Conservation (phyloP, 208 protist genomes). For the Crithidia mellificae region DNA sequence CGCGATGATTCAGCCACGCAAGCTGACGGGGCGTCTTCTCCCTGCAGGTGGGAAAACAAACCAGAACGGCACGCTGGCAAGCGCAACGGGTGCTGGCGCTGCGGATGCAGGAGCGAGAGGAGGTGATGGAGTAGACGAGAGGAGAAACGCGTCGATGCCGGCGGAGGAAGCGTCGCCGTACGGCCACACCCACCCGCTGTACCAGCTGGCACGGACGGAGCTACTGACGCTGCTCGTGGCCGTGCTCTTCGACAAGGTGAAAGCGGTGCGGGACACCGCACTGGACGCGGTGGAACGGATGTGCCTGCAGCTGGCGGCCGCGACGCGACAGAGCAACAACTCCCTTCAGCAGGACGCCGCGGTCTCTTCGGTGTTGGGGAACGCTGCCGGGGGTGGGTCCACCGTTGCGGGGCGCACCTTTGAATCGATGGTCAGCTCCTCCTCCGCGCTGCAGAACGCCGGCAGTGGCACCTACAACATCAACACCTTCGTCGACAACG, state of each 20-base stretch:
- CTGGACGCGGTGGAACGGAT: slow-evolving; percentile 53
- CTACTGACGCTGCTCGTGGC: slow-evolving; percentile 71
- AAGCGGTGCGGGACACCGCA: slow-evolving; percentile 69
- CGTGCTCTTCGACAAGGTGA: slow-evolving; percentile 82
- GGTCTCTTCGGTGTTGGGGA: neutral
- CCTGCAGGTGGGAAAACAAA: neutral
- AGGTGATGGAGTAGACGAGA: neutral
- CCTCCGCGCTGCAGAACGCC: neutral
- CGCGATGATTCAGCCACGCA: slow-evolving; percentile 17
- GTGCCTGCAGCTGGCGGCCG: slow-evolving; percentile 33
- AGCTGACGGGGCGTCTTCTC: neutral
- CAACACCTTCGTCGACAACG: slow-evolving; percentile 62
- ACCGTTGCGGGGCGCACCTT: neutral
- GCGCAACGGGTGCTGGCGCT: neutral
- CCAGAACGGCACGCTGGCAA: neutral
- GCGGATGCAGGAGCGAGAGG: neutral
- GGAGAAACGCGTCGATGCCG: neutral
- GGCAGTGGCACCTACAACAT: neutral
- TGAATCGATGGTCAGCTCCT: neutral
- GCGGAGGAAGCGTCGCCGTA: slow-evolving; percentile 6
- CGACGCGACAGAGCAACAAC: slow-evolving; percentile 15
- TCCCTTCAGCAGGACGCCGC: slow-evolving; percentile 9
- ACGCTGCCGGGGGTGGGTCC: neutral
- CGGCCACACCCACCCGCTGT: slow-evolving; percentile 45
- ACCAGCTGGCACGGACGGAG: slow-evolving; percentile 60